phyloP scores from a whole-genome alignment of 140 eudicot species.

The Oenanthe javanica region DNA sequence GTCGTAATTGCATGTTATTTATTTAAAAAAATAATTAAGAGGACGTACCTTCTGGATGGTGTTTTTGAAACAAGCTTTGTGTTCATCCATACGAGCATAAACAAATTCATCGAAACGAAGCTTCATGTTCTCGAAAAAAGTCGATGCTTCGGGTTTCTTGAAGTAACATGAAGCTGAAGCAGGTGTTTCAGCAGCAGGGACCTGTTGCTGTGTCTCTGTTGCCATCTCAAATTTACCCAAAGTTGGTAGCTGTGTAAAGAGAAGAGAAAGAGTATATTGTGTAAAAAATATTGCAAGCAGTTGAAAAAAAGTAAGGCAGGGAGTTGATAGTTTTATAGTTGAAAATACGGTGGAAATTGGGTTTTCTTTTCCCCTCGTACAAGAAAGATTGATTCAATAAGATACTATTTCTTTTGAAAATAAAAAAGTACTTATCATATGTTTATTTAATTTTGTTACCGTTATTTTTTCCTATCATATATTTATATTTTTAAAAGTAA shows the following conservation, averaged over 20 bases:
- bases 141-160: background rate
- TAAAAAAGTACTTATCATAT: too few relatives aligned
- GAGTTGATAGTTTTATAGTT: background rate
- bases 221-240: background rate
- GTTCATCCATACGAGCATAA: conserved; percentile 68
- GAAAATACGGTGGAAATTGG: background rate
- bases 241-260: background rate
- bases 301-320: background rate
- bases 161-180: background rate
- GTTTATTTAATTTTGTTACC: too few relatives aligned
- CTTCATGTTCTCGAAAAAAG: background rate
- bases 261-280: background rate
- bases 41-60: conserved; percentile 56
- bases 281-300: background rate
- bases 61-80: conserved; percentile 65
- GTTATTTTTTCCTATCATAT: too few relatives aligned
- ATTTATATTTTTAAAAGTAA: too few relatives aligned
- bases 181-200: background rate
- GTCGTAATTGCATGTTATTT: background rate
- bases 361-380: background rate
- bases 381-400: too few relatives aligned
- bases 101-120: conserved; percentile 3
- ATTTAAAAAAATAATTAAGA: background rate
- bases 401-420: too few relatives aligned
- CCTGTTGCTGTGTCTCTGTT: background rate